phyloP scores from a whole-genome alignment of 1,139 yeast genomes.

The Wickerhamomyces sp. region DNA sequence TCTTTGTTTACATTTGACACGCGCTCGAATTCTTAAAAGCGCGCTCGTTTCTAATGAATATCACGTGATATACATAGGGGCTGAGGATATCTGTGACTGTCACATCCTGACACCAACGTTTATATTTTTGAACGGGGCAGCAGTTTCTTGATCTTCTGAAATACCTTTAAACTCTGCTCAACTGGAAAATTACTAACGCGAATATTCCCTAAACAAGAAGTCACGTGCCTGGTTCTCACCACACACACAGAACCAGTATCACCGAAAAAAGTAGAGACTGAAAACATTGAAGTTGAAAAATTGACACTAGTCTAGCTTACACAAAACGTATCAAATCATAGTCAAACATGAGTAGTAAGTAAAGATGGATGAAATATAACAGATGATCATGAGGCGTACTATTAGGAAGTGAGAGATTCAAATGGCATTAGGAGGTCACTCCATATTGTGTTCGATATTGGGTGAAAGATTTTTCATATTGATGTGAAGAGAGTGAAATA shows the following conservation, averaged over 20 bases:
- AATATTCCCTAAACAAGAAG: neutral
- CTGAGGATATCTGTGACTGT: too few species aligned
- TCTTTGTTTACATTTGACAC: neutral
- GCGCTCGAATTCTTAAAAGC: too few species aligned
- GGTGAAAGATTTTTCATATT: too few species aligned
- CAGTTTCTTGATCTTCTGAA: too few species aligned
- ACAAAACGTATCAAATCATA: constrained; percentile 9
- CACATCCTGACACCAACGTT: too few species aligned
- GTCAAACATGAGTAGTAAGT: constrained; percentile 27
- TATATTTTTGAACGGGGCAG: too few species aligned
- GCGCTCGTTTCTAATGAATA: too few species aligned
- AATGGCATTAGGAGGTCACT: too few species aligned
- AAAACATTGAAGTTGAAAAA: constrained; percentile 1
- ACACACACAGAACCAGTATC: neutral
- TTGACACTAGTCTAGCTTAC: neutral
- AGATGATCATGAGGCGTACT: neutral
- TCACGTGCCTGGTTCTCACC: constrained; percentile 1
- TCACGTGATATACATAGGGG: too few species aligned
- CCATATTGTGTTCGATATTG: too few species aligned
- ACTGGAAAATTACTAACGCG: neutral
- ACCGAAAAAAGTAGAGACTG: neutral
- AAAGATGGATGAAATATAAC: neutral
- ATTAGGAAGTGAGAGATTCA: neutral
- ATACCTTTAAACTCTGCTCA: too few species aligned
- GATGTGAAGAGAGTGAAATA: too few species aligned